Conservation (phyloP, 2,329 filamentous ascomycete species). For the Hortaea sp. region DNA sequence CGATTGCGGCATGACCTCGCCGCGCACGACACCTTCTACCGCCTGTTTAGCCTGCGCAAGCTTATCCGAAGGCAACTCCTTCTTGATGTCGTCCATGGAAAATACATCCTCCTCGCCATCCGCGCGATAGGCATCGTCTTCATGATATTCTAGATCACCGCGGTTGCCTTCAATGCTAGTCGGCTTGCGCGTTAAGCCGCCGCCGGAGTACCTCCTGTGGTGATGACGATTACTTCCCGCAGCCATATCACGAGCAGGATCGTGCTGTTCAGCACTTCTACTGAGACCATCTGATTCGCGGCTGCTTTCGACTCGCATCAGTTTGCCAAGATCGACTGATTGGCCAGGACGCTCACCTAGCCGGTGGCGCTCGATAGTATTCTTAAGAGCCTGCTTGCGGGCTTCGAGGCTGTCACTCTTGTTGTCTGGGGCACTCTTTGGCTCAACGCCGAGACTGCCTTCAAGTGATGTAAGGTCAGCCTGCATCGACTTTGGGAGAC, state of each 20-base stretch:
- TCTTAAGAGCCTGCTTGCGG: conserved; percentile 33
- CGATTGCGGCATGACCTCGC: background rate
- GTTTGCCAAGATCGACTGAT: conserved; percentile 14
- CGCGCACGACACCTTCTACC: background rate
- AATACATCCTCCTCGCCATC: conserved; percentile 69
- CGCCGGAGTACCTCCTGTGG: conserved; percentile 72
- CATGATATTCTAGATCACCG: conserved; percentile 80
- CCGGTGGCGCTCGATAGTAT: conserved; percentile 27
- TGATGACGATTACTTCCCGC: conserved; percentile 14
- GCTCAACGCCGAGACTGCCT: conserved; percentile 18
- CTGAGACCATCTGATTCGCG: conserved; percentile 11
- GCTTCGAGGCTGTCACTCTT: conserved; percentile 2
- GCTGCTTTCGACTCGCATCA: conserved; percentile 9
- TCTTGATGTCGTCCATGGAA: conserved; percentile 49
- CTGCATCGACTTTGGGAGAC: conserved; percentile 19
- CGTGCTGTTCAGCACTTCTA: conserved; percentile 20
- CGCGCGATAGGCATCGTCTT: conserved; percentile 70
- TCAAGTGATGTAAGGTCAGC: conserved; percentile 16
- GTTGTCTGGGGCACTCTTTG: conserved; percentile 6
- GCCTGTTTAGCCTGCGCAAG: background rate
- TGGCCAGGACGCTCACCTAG: conserved; percentile 11
- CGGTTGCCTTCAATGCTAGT: conserved; percentile 56
- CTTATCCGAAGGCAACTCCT: conserved; percentile 5
- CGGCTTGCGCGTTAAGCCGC: conserved; percentile 64
- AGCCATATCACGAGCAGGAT: conserved; percentile 8